Evolutionary conservation across 805 yeast species (phyloP), one percentile per base, ranked within the genome.

Genomic region (Monosporozyma yasuniensis): DNA sequence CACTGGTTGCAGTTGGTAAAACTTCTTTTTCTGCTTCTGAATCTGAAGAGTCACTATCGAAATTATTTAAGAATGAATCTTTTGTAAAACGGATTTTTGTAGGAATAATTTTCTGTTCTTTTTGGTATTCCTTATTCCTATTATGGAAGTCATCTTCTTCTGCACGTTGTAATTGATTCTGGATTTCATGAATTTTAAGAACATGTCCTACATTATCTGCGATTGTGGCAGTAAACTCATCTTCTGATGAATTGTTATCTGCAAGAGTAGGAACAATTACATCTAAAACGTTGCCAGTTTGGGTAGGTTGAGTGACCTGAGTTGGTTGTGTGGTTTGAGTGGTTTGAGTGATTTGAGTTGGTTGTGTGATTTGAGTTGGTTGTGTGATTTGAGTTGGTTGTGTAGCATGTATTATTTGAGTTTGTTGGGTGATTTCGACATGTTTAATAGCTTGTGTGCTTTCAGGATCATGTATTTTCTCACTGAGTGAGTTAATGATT

Each of bases 51-150:
- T 45, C 46, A 6, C 53, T 51, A 44, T 62, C 65, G 41, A 61
- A 60, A 23, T 58, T 54, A 10, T 49, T 51, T 18, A 61, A 30
- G 27, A 61, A 60, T 2, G 56, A 49, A 30, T 60, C 61, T 47
- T 58, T 61, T 2, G 59, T 47, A 37, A 60, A 58, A 4, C 35
- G 49, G 7, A 44, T 42, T 22, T 39, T 48, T 18, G 48, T 7
- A 9, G 19, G 18, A 23, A 10, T 18, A 18, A 18, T 25, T 21
- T 41, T 43, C 16, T 16, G 34, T 12, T 30, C 19, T 11, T 23
- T 28, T 27, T 38, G 23, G n/a, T 46, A 32, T 27, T 53, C 57
- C 14, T 43, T 45, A 34, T 25, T 46, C 7, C 35, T 27, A 11
- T 34, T 23, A 2, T 16, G 7, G 19, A 19, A 11, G 3, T 12